Percentiles rank a stretch among this genome's conserved stretches.
Conservation (phyloP, 2,329 filamentous ascomycete genomes). For the Claviceps sorghi region DNA sequence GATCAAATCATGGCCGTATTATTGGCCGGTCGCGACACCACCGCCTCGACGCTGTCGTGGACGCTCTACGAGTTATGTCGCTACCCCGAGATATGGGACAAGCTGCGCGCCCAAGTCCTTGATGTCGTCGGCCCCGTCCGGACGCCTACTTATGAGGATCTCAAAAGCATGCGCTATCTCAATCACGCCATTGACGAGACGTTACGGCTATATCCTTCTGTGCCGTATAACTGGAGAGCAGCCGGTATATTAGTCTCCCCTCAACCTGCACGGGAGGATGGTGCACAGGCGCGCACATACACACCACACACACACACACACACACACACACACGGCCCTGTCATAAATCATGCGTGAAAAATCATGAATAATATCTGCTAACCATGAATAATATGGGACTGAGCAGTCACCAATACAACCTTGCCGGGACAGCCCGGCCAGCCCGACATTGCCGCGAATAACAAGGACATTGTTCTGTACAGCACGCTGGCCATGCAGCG, state of each 20-base stretch:
- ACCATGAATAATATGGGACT: constrained; percentile 31
- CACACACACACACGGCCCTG: too few relatives aligned
- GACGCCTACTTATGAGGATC: constrained; percentile 57
- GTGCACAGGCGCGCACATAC: too few relatives aligned
- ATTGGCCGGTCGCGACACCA: constrained; percentile 77
- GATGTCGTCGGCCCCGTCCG: constrained; percentile 46
- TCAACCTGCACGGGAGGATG: too few relatives aligned
- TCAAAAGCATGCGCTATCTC: constrained; percentile 80
- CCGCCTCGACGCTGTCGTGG: constrained; percentile 69
- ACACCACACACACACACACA: too few relatives aligned
- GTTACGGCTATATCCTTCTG: constrained; percentile 60
- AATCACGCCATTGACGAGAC: constrained; percentile 61
- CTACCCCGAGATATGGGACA: constrained; percentile 52
- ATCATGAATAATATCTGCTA: constrained; percentile 27
- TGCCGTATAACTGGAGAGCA: constrained; percentile 56
- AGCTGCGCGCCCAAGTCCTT: constrained; percentile 59
- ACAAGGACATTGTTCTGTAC: constrained; percentile 53
- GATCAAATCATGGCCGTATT: constrained; percentile 76
- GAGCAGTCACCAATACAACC: constrained; percentile 55
- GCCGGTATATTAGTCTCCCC: constrained; percentile 1
- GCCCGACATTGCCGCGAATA: constrained; percentile 44
- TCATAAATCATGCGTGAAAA: not conserved
- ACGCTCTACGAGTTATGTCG: constrained; percentile 66
- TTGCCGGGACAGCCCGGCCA: constrained; percentile 54
- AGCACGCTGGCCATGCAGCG: constrained; percentile 61